Base-by-base conservation (phyloP, 495 filamentous ascomycete species). In the Podospora pseudopauciseta region DNA sequence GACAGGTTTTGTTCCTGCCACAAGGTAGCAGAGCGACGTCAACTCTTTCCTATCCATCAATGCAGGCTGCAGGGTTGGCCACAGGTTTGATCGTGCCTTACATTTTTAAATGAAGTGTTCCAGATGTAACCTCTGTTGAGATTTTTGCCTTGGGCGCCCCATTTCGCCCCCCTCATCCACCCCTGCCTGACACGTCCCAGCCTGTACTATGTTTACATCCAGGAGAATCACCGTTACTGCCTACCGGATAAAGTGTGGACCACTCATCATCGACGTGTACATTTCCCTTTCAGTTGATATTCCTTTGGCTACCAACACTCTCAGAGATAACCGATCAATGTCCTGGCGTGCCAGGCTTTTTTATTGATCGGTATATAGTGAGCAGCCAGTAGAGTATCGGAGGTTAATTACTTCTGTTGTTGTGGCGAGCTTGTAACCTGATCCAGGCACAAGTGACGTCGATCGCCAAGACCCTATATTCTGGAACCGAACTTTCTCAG, bases 401-500 rank as follows among this genome's bases (percentile, higher is more conserved):
- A 16, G 39, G 9, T 13, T 49, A 49, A 49, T 49, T 49, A 13
- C 4, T 6, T 13, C 0, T 58, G 55, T 26, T 58, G 55, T n/a
- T 20, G 55, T 58, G 55, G 39, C 39, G 9, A 49, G 39, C 39
- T 49, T 49, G 18, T 18, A 58, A 20, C 55, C n/a, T 58, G n/a
- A 58, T 58, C 55, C 55, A 26, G 55, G 55, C n/a, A 58, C 55
- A 19, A 26, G 55, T 58, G 55, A 58, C 55, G 55, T 58, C 55
- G 55, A 58, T 58, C 55, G 55, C 55, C 55, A 58, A 58, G 55
- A 58, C n/a, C 23, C 3, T 58, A 5, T 20, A 5, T 26, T 58
- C 55, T 58, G 55, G 55, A 58, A 58, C 55, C 55, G 55, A 58
- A 13, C n/a, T n/a, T n/a, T 58, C 13, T n/a, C 39, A 49, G 23